These are phyloP conservation scores for Daldinia grandis DNA, from an alignment of 495 filamentous ascomycete genomes.

Conservation along the genomic window DNA sequence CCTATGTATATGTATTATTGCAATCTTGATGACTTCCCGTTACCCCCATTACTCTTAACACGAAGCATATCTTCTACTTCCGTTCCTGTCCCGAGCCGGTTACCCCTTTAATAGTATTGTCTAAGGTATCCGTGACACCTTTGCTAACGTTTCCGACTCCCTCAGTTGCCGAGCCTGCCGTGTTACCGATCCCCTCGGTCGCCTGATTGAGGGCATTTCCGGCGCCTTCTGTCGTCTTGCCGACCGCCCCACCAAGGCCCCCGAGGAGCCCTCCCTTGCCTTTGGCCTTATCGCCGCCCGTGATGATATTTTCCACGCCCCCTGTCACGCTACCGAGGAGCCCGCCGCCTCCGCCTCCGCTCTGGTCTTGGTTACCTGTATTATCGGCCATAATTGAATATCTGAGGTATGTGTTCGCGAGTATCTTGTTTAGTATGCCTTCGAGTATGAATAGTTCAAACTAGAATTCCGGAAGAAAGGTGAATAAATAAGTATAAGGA, in stretches of 20 bases:
- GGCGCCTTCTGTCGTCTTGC: conserved; percentile 49
- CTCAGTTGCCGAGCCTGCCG: conserved; percentile 44
- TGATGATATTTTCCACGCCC: conserved; percentile 51
- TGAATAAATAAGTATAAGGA: no score
- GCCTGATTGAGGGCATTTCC: conserved; percentile 43
- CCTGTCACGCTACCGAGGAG: conserved; percentile 49
- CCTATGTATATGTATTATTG: not conserved
- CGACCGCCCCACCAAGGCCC: conserved; percentile 45
- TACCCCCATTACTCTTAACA: not conserved
- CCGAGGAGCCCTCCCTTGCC: conserved; percentile 54
- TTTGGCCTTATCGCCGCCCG: conserved; percentile 51
- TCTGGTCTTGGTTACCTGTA: conserved; percentile 16
- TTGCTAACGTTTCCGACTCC: conserved; percentile 39
- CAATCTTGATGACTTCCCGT: not conserved
- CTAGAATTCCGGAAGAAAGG: no score
- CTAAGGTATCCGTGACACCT: conserved; percentile 39
- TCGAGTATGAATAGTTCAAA: no score
- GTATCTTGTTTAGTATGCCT: not conserved
- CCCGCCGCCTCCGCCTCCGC: conserved; percentile 30
- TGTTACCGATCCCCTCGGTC: conserved; percentile 46
- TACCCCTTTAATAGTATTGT: conserved; percentile 32
- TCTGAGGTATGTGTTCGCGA: not conserved
- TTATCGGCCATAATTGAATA: conserved; percentile 17
- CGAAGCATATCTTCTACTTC: not conserved
- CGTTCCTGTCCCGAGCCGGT: conserved; percentile 28